Evolutionary conservation across 2,329 filamentous ascomycete genomes (phyloP), one percentile per base, ranked within the genome.

Genomic region (Fusarium incarnatum): DNA sequence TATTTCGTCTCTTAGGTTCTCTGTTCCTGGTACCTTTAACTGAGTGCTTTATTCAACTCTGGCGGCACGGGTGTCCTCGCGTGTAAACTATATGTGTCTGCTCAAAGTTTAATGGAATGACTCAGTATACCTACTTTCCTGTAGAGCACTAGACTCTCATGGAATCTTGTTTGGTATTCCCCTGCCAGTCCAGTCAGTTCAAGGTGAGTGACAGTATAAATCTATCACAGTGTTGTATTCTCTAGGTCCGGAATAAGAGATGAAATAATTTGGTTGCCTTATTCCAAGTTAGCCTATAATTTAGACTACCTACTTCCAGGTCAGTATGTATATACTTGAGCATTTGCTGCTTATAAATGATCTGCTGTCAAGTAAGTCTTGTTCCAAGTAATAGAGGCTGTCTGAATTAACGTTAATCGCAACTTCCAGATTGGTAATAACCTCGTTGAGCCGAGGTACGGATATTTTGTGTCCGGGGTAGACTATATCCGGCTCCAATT

Each of bases 381-480:
- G 8, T 15, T 41, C 18, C 6, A 2, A 13, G 18, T 2, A 22
- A 50, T n/a, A 20, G 11, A 41, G 4, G 13, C 13, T 6, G 22
- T 20, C 16, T 52, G 13, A 6, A 41, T 25, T 6, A 28, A 28
- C 27, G 27, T 28, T 28, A 15, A 56, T 56, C 11, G 23, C n/a
- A 40, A 56, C 27, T 55, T 13, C 40, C 27, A 25, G 13, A 55
- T 20, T 15, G 20, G 41, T n/a, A 32, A 46, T 22, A 22, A 25
- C 16, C 18, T 28, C 18, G 5, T 56, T 40, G 18, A 34, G 45
- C 63, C 63, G 61, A 66, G 61, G 63, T 34, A 66, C 34, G 34
- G 34, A 37, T n/a, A 37, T 37, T 25, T 40, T 60, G 54, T 27
- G 34, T 3, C 34, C 34, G 61, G 60, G 20, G 53, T 46, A 52